Evolutionary conservation across 805 yeast genomes (phyloP).

Genomic region (Starmerella gropengiesseri): DNA sequence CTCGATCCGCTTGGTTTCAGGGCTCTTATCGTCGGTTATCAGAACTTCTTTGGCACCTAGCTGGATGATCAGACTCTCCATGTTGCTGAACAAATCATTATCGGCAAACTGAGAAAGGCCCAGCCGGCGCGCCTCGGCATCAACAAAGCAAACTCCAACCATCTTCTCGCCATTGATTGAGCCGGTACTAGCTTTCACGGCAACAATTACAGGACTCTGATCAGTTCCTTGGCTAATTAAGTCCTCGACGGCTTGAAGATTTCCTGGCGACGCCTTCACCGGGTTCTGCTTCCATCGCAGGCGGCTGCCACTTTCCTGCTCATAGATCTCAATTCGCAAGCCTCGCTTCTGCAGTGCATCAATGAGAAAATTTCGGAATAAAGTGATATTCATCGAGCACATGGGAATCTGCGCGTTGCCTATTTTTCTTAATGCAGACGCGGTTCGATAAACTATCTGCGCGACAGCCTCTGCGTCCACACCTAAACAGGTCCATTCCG

Average conservation of each 20-base stretch:
- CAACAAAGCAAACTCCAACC: slow-evolving; percentile 72
- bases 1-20: slow-evolving; percentile 48
- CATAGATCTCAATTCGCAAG: slow-evolving; percentile 70
- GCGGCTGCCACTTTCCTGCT: slow-evolving; percentile 33
- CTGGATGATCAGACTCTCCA: slow-evolving; percentile 80
- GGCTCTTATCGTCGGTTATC: slow-evolving; percentile 33
- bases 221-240: slow-evolving; percentile 41
- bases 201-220: slow-evolving; percentile 45
- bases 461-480: slow-evolving; percentile 77
- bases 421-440: slow-evolving; percentile 55
- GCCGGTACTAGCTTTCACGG: slow-evolving; percentile 34
- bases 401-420: slow-evolving; percentile 33
- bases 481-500: slow-evolving; percentile 59
- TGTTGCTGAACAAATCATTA: slow-evolving; percentile 73
- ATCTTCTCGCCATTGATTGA: slow-evolving; percentile 36
- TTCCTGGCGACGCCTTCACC: slow-evolving; percentile 77
- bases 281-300: slow-evolving; percentile 43
- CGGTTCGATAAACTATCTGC: slow-evolving; percentile 71
- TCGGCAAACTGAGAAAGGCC: slow-evolving; percentile 75
- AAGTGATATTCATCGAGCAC: slow-evolving; percentile 59
- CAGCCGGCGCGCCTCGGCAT: slow-evolving; percentile 53
- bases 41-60: slow-evolving; percentile 80
- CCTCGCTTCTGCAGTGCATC: slow-evolving; percentile 60
- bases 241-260: slow-evolving; percentile 66
- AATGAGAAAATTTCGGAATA: slow-evolving; percentile 53